Evolutionary conservation across 345 rosid species (phyloP).

Genomic region (Salix brachista): DNA sequence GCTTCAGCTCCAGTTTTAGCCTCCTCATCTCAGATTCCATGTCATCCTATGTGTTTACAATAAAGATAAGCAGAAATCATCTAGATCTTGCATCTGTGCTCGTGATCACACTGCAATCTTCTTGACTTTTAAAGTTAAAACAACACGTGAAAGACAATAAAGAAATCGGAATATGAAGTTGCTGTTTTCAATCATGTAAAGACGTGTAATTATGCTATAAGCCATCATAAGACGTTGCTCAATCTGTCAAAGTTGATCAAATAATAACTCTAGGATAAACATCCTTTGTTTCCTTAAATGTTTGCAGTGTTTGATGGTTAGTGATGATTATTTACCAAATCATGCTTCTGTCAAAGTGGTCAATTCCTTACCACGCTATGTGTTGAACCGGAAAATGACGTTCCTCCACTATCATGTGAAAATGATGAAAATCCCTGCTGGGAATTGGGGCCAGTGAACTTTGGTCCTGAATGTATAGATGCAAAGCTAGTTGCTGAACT

Average conservation of each 20-base stretch:
- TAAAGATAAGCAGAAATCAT: neutral
- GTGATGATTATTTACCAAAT: neutral
- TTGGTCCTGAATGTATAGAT: slow-evolving; percentile 48
- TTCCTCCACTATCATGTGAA: slow-evolving; percentile 53
- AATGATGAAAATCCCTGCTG: slow-evolving; percentile 46
- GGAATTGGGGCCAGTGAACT: slow-evolving; percentile 38
- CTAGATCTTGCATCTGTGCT: neutral
- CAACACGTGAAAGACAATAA: no score
- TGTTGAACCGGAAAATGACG: slow-evolving; percentile 59
- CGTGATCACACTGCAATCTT: no score
- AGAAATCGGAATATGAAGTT: neutral
- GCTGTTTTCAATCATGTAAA: neutral
- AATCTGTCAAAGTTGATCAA: no score
- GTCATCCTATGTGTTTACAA: slow-evolving; percentile 46
- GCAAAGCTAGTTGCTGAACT: slow-evolving; percentile 58
- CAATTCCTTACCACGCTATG: slow-evolving; percentile 39
- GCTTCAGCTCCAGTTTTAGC: slow-evolving; percentile 73
- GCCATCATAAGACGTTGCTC: neutral
- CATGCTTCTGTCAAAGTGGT: neutral
- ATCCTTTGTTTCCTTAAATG: neutral
- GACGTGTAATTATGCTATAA: neutral
- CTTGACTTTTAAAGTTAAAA: no score
- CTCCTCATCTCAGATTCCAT: slow-evolving; percentile 84
- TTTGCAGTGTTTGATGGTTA: neutral
- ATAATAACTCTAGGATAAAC: no score